Percentiles rank a stretch among this genome's conserved stretches.
Conservation (phyloP, 2,329 filamentous ascomycete genomes). For the Ceratocystis colombiana region DNA sequence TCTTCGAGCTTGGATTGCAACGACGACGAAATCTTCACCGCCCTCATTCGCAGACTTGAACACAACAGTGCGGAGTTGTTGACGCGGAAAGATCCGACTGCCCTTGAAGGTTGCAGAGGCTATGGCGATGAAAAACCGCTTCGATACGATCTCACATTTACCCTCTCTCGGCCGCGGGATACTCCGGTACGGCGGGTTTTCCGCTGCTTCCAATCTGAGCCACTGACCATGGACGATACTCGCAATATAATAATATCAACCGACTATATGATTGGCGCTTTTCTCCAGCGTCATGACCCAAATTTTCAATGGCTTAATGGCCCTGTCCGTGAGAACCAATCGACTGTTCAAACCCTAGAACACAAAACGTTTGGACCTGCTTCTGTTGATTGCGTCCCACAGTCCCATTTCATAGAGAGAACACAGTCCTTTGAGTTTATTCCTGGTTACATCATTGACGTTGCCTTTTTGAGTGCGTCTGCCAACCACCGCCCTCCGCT, state of each 20-base stretch:
- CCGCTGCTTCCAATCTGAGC: slow-evolving; percentile 42
- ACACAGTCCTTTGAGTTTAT: slow-evolving; percentile 39
- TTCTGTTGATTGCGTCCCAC: slow-evolving; percentile 40
- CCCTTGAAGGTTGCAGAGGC: slow-evolving; percentile 35
- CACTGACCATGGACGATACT: slow-evolving; percentile 37
- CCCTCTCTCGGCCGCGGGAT: slow-evolving; percentile 33
- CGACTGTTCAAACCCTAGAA: slow-evolving; percentile 35
- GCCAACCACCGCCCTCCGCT: slow-evolving; percentile 32
- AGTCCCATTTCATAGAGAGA: slow-evolving; percentile 37
- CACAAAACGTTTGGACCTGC: slow-evolving; percentile 38
- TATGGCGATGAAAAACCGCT: slow-evolving; percentile 36
- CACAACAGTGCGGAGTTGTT: slow-evolving; percentile 45
- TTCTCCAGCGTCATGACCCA: slow-evolving; percentile 42
- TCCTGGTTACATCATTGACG: slow-evolving; percentile 42
- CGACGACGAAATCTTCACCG: slow-evolving; percentile 39
- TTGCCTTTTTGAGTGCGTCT: slow-evolving; percentile 39
- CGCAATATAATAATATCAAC: slow-evolving; percentile 41
- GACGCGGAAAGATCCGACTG: slow-evolving; percentile 42
- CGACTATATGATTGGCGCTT: slow-evolving; percentile 43
- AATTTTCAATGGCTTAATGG: slow-evolving; percentile 41
- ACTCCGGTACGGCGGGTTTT: slow-evolving; percentile 37
- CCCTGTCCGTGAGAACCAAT: slow-evolving; percentile 35
- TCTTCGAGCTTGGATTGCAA: slow-evolving; percentile 38
- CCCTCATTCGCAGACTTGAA: slow-evolving; percentile 42
- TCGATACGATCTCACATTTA: slow-evolving; percentile 42